Base-by-base conservation (phyloP, 345 rosid species). In the Eucalyptus microcorys region DNA sequence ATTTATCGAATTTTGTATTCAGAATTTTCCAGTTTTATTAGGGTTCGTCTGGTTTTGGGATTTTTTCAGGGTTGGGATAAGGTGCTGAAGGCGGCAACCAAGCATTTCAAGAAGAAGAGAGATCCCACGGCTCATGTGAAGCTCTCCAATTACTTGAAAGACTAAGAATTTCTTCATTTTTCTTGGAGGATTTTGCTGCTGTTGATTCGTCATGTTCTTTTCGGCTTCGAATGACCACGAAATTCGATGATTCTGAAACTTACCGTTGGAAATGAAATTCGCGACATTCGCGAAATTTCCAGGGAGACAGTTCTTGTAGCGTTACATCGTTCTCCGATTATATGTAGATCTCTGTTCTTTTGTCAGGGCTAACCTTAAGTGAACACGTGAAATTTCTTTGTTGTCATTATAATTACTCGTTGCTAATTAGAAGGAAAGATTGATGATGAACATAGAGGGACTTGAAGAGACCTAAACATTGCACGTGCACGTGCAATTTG, bases 101-200 rank as follows among this genome's bases (percentile, higher is more conserved):
- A 92, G 88, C 99, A 94, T 87, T 95, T 96, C 92, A 97, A 95
- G 97, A 96, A 91, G 90, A 94, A 91, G 92, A 95, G 68, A 88
- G 96, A 95, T 10, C 48, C 92, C 14, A 37, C 88, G 14, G 88
- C 59, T 80, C 94, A 93, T 83, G 88, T 88, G 64, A 92, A 92
- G 94, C 92, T 96, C 80, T 92, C 94, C 87, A 93, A 87, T 43
- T 93, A 88, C 88, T 89, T 94, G 91, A 92, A 89, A 87, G 90
- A 45, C 57, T n/a, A 45, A 55, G 57, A 37, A 27, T 2, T 32
- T 32, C 49, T 76, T 49, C 57, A 52, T 14, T 26, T 42, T 34
- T 40, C 47, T 37, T 40, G 61, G 61, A 55, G 61, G 61, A 10
- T 55, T 40, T 40, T 76, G 83, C 47, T 40, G 22, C 15, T 40